Base-by-base conservation (phyloP, 441 rosid species). In the Gossypium schwendimanii region DNA sequence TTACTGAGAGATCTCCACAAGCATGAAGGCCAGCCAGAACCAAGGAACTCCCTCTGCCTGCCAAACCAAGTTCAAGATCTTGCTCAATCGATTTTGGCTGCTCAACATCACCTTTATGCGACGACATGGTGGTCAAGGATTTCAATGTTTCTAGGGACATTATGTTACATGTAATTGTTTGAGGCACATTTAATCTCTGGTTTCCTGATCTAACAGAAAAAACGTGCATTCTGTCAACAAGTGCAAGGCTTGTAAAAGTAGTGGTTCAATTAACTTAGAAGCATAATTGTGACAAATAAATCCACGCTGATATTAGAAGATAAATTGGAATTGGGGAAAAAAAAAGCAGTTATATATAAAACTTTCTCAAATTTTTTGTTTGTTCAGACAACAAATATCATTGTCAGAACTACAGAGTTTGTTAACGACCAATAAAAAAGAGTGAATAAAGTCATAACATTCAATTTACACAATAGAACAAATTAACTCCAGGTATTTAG, bases 21-120 rank as follows among this genome's bases (percentile, higher is more conserved):
- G 98, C 97, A 85, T 94, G 98, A 79, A 91, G 90, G 64, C 98
- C 97, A 70, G 98, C 91, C 76, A 94, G 95, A 77, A 91, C 85
- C 71, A 90, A 78, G 65, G 95, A 84, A 64, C 80, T 75, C 28
- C 74, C 66, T 77, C 33, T 62, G 21, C 72, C 82, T 54, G 69
- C 44, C 65, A 15, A 63, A 53, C 54, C 65, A 44, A 20, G 11
- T 73, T 76, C 77, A 79, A 28, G 8, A 18, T 58, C 77, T 74
- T 71, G 76, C 15, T 61, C 73, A 47, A 17, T 70, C 63, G 73
- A 69, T 74, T 74, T 57, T 71, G 77, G 36, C 77, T 75, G 77
- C 71, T 80, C 77, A 52, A 44, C 73, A 53, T 83, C 87, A 63
- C 73, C 73, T 17, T 68, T 69, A 66, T 41, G 78, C 17, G 78